Evolutionary conservation across 163 green algal genomes (phyloP).

Genomic region (Coccomyxa subellipsoidea): DNA sequence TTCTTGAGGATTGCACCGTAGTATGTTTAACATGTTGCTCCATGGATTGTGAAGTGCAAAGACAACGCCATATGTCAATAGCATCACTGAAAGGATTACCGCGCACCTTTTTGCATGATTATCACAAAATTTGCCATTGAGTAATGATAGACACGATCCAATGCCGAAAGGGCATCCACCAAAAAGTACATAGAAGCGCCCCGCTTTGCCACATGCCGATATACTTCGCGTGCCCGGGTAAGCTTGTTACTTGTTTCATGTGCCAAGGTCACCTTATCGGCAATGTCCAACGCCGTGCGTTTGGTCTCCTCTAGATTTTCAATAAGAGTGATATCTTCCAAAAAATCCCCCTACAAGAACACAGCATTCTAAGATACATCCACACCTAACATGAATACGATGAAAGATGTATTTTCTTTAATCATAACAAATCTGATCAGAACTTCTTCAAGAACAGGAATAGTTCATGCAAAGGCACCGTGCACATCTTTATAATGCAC

Average conservation of each 20-base stretch:
- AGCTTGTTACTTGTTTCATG: constrained; percentile 64
- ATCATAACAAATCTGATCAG: too few relatives aligned
- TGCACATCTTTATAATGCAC: background rate
- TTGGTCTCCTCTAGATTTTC: constrained; percentile 95
- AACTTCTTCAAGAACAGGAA: too few relatives aligned
- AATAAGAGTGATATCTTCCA: constrained; percentile 92
- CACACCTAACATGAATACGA: too few relatives aligned
- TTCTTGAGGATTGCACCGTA: too few relatives aligned
- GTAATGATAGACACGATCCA: constrained; percentile 94
- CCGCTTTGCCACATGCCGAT: constrained; percentile 77
- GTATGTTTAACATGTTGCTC: too few relatives aligned
- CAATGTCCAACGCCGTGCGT: constrained; percentile 77
- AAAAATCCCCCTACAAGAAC: constrained; percentile 76
- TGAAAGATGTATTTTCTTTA: too few relatives aligned
- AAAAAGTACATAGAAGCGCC: constrained; percentile 90
- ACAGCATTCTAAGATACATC: too few relatives aligned
- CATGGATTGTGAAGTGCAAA: too few relatives aligned
- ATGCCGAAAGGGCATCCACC: constrained; percentile 80
- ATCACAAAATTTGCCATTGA: constrained; percentile 92
- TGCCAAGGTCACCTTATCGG: constrained; percentile 77
- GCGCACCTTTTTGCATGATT: constrained; percentile 72
- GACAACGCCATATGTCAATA: too few relatives aligned
- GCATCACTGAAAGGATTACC: too few relatives aligned
- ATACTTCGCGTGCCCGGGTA: constrained; percentile 24
- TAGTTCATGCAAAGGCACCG: too few relatives aligned